phyloP scores from a whole-genome alignment of 2,329 filamentous ascomycete genomes.

The Monosporascus sp. region DNA sequence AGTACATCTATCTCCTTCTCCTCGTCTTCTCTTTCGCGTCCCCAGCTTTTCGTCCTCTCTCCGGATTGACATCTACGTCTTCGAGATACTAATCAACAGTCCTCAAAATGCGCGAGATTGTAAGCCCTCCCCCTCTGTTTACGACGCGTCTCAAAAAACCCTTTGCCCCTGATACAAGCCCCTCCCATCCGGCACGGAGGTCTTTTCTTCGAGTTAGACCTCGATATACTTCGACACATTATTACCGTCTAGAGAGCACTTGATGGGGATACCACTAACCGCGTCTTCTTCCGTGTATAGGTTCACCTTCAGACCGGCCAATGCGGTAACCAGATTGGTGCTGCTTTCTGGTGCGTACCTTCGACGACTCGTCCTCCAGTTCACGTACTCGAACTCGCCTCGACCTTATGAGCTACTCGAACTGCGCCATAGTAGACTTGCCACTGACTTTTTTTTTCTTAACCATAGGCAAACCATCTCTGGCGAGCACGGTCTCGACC shows the following conservation, averaged over 20 bases:
- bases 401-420: no score
- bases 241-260: not conserved
- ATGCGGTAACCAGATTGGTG: constrained; percentile 99
- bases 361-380: constrained; percentile 27
- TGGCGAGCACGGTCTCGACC: constrained; percentile 93
- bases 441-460: constrained; percentile 31
- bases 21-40: constrained; percentile 14
- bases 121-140: constrained; percentile 40
- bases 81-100: constrained; percentile 23
- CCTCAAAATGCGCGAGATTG: constrained; percentile 69
- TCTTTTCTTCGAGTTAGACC: no score
- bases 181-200: no score
- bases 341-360: constrained; percentile 87
- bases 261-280: constrained; percentile 44
- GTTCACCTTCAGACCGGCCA: constrained; percentile 99
- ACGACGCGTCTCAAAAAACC: constrained; percentile 4
- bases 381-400: not conserved
- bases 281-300: constrained; percentile 51
- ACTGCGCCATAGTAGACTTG: no score
- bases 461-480: constrained; percentile 68
- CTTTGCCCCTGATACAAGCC: constrained; percentile 4
- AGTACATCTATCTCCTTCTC: not conserved
- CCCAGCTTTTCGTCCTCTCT: constrained; percentile 17
- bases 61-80: constrained; percentile 11
- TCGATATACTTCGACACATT: no score